Base-by-base conservation (phyloP, 2,329 filamentous ascomycete genomes). In the Ophiostoma sp. region DNA sequence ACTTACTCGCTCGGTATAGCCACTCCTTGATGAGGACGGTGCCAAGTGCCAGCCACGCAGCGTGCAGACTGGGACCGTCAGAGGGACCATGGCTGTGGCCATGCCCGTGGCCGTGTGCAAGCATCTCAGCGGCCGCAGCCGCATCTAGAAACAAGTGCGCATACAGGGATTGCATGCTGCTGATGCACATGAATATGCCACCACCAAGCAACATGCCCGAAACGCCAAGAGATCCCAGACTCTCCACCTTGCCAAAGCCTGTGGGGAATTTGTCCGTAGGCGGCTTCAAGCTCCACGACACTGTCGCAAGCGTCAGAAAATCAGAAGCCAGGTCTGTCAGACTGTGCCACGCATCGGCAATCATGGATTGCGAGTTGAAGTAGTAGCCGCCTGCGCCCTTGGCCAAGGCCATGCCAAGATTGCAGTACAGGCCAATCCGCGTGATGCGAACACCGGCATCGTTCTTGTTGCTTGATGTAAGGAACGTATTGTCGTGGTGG, bases 191-290 rank as follows among this genome's bases (percentile, higher is more conserved):
- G 79, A 96, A 93, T 73, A 97, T 81, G 68, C 95, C 95, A 73
- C 95, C 95, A 67, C 90, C 88, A 1, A 99, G 86, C 75, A 99
- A 84, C 81, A 99, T 91, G 73, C 93, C 89, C 75, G 94, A 97
- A 44, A 99, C 95, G 20, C 94, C 95, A 71, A 99, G 82, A 31
- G 93, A 95, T 27, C 95, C 95, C 77, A 99, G 81, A 76, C 93
- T 97, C 83, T 99, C 95, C n/a, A 99, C 87, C 82, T 99, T 99
- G 77, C 95, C 95, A 78, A 96, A 99, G 1, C 95, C 95, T 76
- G 89, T 88, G 1, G 95, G 95, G 77, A 97, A 99, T 57, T 86
- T 86, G 69, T 90, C 86, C 13, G 91, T 92, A 0, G 95, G 93
- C 6, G 92, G 90, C 76, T 91, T 93, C 72, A 98, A 81, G 72